A percentile compares a stretch with the other conserved stretches of the same genome.
phyloP scores from a whole-genome alignment of 164 flowering plant species.

The Chloranthus sessilifolius region DNA sequence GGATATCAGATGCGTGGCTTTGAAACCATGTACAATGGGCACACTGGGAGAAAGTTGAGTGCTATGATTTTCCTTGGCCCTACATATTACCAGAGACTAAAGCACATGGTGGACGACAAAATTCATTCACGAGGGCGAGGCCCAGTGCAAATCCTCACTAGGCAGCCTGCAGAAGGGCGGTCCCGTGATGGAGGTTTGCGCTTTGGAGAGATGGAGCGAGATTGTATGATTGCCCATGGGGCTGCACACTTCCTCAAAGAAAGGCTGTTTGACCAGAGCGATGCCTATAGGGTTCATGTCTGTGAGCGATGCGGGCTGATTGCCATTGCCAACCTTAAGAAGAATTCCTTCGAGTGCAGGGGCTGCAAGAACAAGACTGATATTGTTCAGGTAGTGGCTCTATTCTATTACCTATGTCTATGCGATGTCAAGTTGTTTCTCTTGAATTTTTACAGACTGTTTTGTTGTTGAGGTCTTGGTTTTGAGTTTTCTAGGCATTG shows the following conservation, averaged over 20 bases:
- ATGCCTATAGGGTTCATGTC: constrained; percentile 90
- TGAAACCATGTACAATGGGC: constrained; percentile 98
- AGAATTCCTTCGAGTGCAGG: constrained; percentile 88
- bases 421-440: neutral
- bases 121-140: constrained; percentile 96
- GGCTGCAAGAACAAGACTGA: constrained; percentile 95
- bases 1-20: constrained; percentile 99
- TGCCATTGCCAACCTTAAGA: constrained; percentile 93
- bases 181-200: constrained; percentile 98
- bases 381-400: constrained; percentile 72
- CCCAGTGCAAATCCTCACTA: constrained; percentile 91
- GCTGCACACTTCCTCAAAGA: constrained; percentile 88
- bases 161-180: constrained; percentile 98
- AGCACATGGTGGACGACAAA: constrained; percentile 99
- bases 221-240: constrained; percentile 97
- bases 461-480: neutral
- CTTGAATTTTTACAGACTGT: too few species aligned
- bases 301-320: constrained; percentile 90
- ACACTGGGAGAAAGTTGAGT: constrained; percentile 71
- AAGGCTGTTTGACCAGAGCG: constrained; percentile 88
- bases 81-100: constrained; percentile 90
- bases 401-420: neutral
- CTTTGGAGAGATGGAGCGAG: constrained; percentile 97
- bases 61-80: constrained; percentile 97
- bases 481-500: neutral